phyloP scores from a whole-genome alignment of 495 filamentous ascomycete species.

The Clohesyomyces aquaticus region DNA sequence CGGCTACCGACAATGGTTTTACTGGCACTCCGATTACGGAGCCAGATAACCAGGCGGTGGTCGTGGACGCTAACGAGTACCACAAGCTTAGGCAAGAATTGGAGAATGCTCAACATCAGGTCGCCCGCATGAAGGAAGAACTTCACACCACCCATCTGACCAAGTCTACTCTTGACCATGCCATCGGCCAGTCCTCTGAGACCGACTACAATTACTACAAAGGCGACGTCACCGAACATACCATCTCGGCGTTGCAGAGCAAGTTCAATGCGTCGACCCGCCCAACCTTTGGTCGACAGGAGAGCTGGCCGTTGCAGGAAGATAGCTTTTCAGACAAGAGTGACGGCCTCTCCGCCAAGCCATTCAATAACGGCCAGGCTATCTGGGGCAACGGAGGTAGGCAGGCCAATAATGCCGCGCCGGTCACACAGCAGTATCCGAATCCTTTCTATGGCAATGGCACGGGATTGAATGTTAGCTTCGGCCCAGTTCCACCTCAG shows the following conservation, averaged over 20 bases:
- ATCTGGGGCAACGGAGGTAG: conserved; percentile 61
- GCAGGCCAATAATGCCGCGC: conserved; percentile 29
- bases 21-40: conserved; percentile 51
- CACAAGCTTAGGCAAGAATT: conserved; percentile 71
- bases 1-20: conserved; percentile 60
- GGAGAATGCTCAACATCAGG: conserved; percentile 74
- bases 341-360: conserved; percentile 54
- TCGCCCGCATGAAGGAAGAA: conserved; percentile 82
- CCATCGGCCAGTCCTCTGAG: conserved; percentile 65
- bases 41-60: conserved; percentile 42
- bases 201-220: conserved; percentile 54
- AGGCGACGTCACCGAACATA: conserved; percentile 57
- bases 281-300: conserved; percentile 57
- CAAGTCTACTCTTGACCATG: conserved; percentile 75
- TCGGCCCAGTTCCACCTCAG: conserved; percentile 21
- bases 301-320: conserved; percentile 67
- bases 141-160: conserved; percentile 75
- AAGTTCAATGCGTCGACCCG: conserved; percentile 59
- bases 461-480: conserved; percentile 21
- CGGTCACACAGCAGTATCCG: conserved; percentile 34
- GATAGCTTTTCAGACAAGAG: conserved; percentile 68
- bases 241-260: conserved; percentile 57
- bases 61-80: conserved; percentile 54
- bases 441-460: conserved; percentile 29
- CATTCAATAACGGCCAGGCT: conserved; percentile 63